Base-by-base conservation (phyloP, 345 rosid genomes). In the Populus nigra region DNA sequence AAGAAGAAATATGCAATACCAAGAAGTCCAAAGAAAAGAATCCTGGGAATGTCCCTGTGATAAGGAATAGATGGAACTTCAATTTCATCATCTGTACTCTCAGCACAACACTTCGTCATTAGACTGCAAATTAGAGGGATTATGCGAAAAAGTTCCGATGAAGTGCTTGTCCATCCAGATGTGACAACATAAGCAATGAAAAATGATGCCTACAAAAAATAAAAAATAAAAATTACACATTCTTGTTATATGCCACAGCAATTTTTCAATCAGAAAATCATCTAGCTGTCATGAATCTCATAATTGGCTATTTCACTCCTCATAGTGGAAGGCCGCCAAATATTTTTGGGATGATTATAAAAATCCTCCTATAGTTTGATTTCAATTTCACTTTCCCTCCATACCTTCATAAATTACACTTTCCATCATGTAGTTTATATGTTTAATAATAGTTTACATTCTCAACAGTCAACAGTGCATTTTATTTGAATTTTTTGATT, bases 151-250 rank as follows among this genome's bases (percentile, higher is more conserved):
- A 95, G 98, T 82, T 95, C 99, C 1, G 96, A 88, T 45, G 92
- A 85, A 76, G 91, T 81, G 85, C 93, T 88, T 0, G 99, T 93
- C 99, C 99, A 95, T 82, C 99, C 98, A 16, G 98, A 90, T 50
- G 99, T 95, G 47, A 95, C 99, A 8, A 92, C 99, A 78, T 95
- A 95, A 39, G 99, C 94, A 61, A 95, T 84, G 83, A 95, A 93
- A 80, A 95, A 95, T 0, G 99, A 93, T 18, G 97, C 94, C 99
- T 93, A 74, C 89, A 87, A 59, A 27, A 69, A 41, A 83, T 78
- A 76, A 68, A 65, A 69, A 63, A 12, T 20, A 1, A 43, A 41
- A 43, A 3, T 57, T 2, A 22, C 63, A 57, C 63, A 10, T 57
- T n/a, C 27, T 57, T 57, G 63, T 57, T n/a, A 57, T 57, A 8